These are phyloP conservation scores for Paraphysoderma sedebokerense DNA, from an alignment of 371 early-diverging fungal genomes.

Conservation along the genomic window DNA sequence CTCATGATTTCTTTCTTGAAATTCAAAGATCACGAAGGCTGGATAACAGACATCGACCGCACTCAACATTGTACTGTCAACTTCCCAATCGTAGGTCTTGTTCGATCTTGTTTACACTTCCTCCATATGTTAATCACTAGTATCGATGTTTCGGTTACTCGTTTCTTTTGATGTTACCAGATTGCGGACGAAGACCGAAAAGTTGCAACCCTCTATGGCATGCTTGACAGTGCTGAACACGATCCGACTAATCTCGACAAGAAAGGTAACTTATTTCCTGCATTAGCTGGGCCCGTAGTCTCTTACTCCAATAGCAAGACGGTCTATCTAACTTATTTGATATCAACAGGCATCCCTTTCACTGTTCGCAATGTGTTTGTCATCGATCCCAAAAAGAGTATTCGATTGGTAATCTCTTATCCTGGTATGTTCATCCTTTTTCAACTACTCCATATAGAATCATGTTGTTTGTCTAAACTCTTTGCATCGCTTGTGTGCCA, in stretches of 20 bases:
- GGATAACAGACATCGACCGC: conserved; percentile 87
- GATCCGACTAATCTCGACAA: conserved; percentile 75
- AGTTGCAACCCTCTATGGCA: conserved; percentile 75
- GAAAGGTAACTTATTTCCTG: too few relatives aligned
- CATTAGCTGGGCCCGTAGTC: too few relatives aligned
- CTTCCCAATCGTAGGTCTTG: conserved; percentile 91
- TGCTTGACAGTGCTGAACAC: conserved; percentile 67
- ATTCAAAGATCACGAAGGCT: conserved; percentile 58
- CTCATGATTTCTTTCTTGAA: too few relatives aligned
- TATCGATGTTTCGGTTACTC: neutral
- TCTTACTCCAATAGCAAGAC: too few relatives aligned
- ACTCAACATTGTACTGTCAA: conserved; percentile 49
- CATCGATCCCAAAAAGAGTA: conserved; percentile 77
- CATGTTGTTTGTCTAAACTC: too few relatives aligned
- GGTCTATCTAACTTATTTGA: too few relatives aligned
- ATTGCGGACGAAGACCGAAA: conserved; percentile 76
- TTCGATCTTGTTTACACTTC: too few relatives aligned
- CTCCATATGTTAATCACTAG: too few relatives aligned
- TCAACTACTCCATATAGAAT: too few relatives aligned
- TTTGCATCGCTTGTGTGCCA: neutral
- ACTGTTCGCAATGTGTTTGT: conserved; percentile 90
- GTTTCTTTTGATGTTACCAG: neutral
- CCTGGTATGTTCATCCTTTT: conserved; percentile 20
- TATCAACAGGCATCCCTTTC: conserved; percentile 39
- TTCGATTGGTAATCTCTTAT: conserved; percentile 76